Evolutionary conservation across 2,329 filamentous ascomycete species (phyloP).

Genomic region (Fusarium nygamai): DNA sequence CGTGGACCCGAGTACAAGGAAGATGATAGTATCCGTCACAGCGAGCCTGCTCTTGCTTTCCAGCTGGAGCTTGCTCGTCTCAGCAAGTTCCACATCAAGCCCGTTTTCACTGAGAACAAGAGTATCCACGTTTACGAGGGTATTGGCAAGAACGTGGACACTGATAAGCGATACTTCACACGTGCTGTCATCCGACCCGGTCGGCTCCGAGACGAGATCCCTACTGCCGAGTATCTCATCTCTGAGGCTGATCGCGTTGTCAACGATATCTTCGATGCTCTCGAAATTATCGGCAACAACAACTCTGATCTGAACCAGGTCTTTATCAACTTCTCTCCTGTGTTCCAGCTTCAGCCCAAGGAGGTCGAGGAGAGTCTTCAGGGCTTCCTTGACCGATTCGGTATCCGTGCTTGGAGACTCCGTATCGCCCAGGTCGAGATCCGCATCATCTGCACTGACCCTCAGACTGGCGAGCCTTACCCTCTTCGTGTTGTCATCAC

Average conservation of each 20-base stretch:
- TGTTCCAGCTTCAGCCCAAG: slow-evolving; percentile 89
- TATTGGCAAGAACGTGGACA: slow-evolving; percentile 91
- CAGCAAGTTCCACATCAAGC: slow-evolving; percentile 97
- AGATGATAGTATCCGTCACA: slow-evolving; percentile 96
- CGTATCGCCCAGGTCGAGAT: slow-evolving; percentile 98
- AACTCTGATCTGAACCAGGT: slow-evolving; percentile 99
- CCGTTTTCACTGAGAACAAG: slow-evolving; percentile 98
- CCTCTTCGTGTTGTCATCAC: slow-evolving; percentile 96
- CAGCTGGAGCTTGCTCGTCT: slow-evolving; percentile 95
- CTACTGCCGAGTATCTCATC: slow-evolving; percentile 97
- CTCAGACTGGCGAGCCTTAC: slow-evolving; percentile 82
- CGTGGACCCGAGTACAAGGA: slow-evolving; percentile 89
- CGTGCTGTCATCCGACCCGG: slow-evolving; percentile 95
- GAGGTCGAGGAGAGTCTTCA: slow-evolving; percentile 94
- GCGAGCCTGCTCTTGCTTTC: slow-evolving; percentile 95
- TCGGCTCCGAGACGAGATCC: slow-evolving; percentile 94
- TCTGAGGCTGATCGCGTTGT: slow-evolving; percentile 96
- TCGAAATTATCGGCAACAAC: slow-evolving; percentile 99
- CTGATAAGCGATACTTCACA: slow-evolving; percentile 98
- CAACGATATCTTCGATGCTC: slow-evolving; percentile 95
- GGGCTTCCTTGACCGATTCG: slow-evolving; percentile 96
- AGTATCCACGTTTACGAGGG: slow-evolving; percentile 99
- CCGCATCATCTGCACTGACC: slow-evolving; percentile 96
- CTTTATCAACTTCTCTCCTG: slow-evolving; percentile 99
- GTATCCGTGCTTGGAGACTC: slow-evolving; percentile 92